Conservation (phyloP, 192 early-diverging fungal species). For the Rhizoclosmatium sp. region DNA sequence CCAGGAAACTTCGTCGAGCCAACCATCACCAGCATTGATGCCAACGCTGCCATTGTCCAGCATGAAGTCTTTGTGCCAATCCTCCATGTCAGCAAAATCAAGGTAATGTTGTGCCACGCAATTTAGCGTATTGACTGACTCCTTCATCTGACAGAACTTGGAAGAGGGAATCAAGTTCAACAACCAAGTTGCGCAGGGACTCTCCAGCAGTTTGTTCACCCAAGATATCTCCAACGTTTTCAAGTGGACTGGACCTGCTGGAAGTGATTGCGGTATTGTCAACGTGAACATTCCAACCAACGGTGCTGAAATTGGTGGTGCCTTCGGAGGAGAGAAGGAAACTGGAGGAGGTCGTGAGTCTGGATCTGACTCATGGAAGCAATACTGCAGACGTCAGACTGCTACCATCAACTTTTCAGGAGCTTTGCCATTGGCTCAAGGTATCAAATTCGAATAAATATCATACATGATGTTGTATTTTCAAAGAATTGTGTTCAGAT, state of each 20-base stretch:
- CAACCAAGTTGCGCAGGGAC: constrained; percentile 89
- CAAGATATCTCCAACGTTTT: constrained; percentile 80
- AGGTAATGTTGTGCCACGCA: constrained; percentile 23
- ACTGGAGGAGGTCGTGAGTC: constrained; percentile 92
- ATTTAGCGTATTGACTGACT: background rate
- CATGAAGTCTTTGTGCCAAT: constrained; percentile 97
- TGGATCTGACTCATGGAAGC: constrained; percentile 94
- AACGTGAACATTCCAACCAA: constrained; percentile 97
- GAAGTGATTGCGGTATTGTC: constrained; percentile 90
- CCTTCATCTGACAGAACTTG: constrained; percentile 50
- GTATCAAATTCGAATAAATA: constrained; percentile 85
- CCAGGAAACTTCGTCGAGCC: constrained; percentile 93
- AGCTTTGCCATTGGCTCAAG: constrained; percentile 89
- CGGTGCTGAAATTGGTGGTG: constrained; percentile 97
- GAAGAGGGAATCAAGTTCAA: constrained; percentile 89
- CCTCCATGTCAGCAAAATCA: constrained; percentile 43
- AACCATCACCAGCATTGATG: constrained; percentile 84
- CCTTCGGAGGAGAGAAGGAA: constrained; percentile 98
- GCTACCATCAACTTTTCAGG: constrained; percentile 91
- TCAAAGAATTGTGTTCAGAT: background rate
- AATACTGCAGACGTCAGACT: constrained; percentile 83
- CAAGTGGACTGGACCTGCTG: constrained; percentile 91
- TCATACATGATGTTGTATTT: background rate
- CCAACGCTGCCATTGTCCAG: constrained; percentile 81
- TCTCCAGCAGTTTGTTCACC: constrained; percentile 88